Percentiles rank a stretch among this genome's conserved stretches.
These are phyloP conservation scores for Akanthomyces lecanii DNA, from an alignment of 2,329 filamentous ascomycete species.

Conservation along the genomic window DNA sequence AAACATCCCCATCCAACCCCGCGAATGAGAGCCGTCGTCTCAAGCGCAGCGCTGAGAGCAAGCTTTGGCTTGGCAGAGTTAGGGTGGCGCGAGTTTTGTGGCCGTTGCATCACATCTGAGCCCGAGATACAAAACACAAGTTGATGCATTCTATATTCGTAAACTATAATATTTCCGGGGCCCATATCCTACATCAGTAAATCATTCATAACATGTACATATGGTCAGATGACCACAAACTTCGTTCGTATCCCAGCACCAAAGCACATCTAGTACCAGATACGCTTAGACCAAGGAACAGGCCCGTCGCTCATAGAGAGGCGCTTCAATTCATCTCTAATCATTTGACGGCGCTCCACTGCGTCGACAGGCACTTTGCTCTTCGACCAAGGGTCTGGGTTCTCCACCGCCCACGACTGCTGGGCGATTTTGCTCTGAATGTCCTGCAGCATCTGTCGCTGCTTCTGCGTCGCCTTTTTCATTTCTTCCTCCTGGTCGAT, in stretches of 20 bases:
- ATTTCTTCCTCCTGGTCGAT: constrained; percentile 19
- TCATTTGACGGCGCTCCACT: constrained; percentile 52
- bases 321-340: constrained; percentile 53
- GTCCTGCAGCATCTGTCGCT: constrained; percentile 30
- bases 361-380: constrained; percentile 45
- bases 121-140: neutral
- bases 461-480: constrained; percentile 22
- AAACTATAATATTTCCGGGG: neutral
- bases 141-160: neutral
- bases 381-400: constrained; percentile 35
- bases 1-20: neutral
- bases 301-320: constrained; percentile 43
- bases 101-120: neutral
- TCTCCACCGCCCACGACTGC: constrained; percentile 31
- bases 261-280: constrained; percentile 3
- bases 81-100: neutral
- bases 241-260: neutral
- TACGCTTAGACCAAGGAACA: constrained; percentile 22
- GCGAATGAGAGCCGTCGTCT: neutral
- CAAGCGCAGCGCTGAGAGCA: neutral
- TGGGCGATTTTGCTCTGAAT: constrained; percentile 30
- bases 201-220: neutral
- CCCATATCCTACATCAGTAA: neutral
- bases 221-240: neutral
- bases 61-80: neutral